Percentiles rank a stretch among this genome's conserved stretches.
Evolutionary conservation across 2,329 filamentous ascomycete species (phyloP).

Genomic region (Aureobasidium lini): DNA sequence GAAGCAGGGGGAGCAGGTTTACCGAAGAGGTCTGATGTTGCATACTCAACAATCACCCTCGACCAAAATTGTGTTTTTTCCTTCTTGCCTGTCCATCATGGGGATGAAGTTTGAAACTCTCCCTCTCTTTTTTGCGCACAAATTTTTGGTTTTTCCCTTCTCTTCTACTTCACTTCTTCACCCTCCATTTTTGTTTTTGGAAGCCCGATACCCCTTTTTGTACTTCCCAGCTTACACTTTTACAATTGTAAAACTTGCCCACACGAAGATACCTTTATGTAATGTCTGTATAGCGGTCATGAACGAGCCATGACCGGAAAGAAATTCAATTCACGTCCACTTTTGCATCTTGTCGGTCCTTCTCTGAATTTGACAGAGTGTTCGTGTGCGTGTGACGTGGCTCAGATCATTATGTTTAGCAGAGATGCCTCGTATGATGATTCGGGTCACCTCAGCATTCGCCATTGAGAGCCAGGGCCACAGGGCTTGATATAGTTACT

Average conservation of each 20-base stretch:
- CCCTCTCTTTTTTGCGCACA: background rate
- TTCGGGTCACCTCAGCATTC: too few relatives aligned
- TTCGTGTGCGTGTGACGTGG: too few relatives aligned
- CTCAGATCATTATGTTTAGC: too few relatives aligned
- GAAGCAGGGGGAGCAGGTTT: conserved; percentile 21
- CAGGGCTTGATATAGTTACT: too few relatives aligned
- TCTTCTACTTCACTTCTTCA: background rate
- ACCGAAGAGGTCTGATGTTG: conserved; percentile 22
- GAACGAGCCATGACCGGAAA: background rate
- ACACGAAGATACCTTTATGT: conserved; percentile 1
- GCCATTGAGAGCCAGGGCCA: too few relatives aligned
- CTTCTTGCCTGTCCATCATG: background rate
- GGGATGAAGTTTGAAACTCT: conserved; percentile 1
- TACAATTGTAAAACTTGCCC: background rate
- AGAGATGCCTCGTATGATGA: too few relatives aligned
- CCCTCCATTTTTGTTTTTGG: background rate
- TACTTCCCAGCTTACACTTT: background rate
- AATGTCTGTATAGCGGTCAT: conserved; percentile 12
- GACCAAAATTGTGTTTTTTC: background rate
- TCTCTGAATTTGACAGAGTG: too few relatives aligned
- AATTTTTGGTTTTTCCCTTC: conserved; percentile 6
- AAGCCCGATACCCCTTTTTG: conserved; percentile 10
- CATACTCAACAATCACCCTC: background rate
- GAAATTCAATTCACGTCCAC: background rate
- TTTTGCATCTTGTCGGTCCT: background rate